phyloP scores from a whole-genome alignment of 805 yeast species.

The Yamadazyma takamatsuzukensis region DNA sequence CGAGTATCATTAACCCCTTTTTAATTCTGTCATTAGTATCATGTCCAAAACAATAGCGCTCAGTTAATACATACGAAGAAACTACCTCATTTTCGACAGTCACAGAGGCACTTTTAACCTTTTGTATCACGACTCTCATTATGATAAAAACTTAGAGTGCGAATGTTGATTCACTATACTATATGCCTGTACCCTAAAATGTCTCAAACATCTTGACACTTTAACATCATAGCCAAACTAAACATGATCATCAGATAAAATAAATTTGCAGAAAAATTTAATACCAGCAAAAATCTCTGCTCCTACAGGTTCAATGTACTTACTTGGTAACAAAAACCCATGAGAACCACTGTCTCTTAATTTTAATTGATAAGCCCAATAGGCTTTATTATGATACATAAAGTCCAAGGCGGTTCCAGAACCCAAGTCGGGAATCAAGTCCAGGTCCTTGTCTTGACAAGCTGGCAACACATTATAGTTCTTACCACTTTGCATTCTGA shows the following conservation, averaged over 20 bases:
- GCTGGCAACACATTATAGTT: constrained; percentile 70
- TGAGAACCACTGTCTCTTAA: constrained; percentile 78
- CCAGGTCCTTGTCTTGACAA: constrained; percentile 74
- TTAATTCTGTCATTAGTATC: constrained; percentile 38
- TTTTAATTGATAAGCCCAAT: constrained; percentile 82
- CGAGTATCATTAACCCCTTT: constrained; percentile 73
- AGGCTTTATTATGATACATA: constrained; percentile 78
- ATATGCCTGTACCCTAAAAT: background rate
- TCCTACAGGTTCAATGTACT: constrained; percentile 72
- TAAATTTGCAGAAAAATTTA: constrained; percentile 52
- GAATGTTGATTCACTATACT: background rate
- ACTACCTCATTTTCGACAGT: constrained; percentile 69
- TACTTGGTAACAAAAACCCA: constrained; percentile 75
- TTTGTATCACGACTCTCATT: constrained; percentile 90
- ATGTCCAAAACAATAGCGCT: no score
- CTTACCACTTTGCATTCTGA: constrained; percentile 61
- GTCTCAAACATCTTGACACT: background rate
- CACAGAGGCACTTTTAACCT: constrained; percentile 86
- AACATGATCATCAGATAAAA: constrained; percentile 7
- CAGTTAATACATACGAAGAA: constrained; percentile 50
- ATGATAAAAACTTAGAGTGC: background rate
- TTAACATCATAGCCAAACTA: background rate
- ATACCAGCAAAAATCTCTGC: constrained; percentile 67
- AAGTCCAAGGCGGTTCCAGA: constrained; percentile 78
- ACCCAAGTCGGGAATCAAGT: constrained; percentile 69